A percentile compares a stretch with the other conserved stretches of the same genome.
These are phyloP conservation scores for Candida coleopterorum DNA, from an alignment of 805 yeast genomes.

Conservation along the genomic window DNA sequence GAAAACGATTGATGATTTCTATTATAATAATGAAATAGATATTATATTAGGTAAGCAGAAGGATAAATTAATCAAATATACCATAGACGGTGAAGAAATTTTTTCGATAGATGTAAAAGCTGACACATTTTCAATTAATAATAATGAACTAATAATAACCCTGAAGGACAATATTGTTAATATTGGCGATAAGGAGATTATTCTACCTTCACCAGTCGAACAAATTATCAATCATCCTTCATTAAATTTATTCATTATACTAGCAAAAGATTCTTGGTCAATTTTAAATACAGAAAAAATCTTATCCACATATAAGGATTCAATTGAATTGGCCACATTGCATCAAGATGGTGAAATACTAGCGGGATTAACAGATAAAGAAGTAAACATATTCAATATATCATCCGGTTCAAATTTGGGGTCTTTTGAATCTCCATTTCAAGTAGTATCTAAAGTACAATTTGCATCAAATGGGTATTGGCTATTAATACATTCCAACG, in stretches of 20 bases:
- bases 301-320: neutral
- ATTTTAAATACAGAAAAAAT: constrained; percentile 10
- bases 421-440: constrained; percentile 23
- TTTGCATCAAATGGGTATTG: constrained; percentile 68
- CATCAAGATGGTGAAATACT: constrained; percentile 49
- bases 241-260: constrained; percentile 22
- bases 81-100: constrained; percentile 1
- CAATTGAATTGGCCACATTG: constrained; percentile 18
- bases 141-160: neutral
- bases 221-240: constrained; percentile 31
- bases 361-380: constrained; percentile 31
- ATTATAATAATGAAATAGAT: constrained; percentile 4
- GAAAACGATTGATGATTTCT: neutral
- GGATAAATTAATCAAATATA: constrained; percentile 4
- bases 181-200: neutral
- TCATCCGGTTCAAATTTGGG: constrained; percentile 30
- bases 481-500: constrained; percentile 34
- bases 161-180: neutral
- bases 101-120: neutral
- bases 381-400: constrained; percentile 36
- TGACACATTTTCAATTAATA: neutral
- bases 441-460: constrained; percentile 27
- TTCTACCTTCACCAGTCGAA: neutral
- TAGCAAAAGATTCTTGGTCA: constrained; percentile 21
- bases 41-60: neutral